phyloP scores from a whole-genome alignment of 2,329 filamentous ascomycete species.

The Teratosphaeriaceae sp. region DNA sequence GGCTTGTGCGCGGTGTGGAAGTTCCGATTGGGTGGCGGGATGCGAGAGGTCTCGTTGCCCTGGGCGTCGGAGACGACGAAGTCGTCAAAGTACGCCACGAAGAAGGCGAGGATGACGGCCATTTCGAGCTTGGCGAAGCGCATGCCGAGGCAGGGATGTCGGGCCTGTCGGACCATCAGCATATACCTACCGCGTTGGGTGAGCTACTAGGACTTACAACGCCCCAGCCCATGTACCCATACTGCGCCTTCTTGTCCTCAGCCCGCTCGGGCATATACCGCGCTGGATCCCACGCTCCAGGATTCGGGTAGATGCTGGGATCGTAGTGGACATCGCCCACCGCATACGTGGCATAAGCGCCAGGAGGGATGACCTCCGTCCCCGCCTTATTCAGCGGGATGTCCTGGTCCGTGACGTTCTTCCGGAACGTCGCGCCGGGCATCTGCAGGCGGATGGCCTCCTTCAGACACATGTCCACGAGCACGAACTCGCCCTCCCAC shows the following conservation, averaged over 20 bases:
- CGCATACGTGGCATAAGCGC: conserved; percentile 42
- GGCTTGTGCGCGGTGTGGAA: conserved; percentile 37
- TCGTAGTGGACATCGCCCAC: conserved; percentile 46
- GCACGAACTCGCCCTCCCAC: conserved; percentile 51
- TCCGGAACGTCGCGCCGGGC: conserved; percentile 45
- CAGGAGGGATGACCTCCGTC: conserved; percentile 43
- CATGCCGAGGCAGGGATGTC: conserved; percentile 39
- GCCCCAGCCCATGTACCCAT: conserved; percentile 33
- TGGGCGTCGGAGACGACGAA: conserved; percentile 37
- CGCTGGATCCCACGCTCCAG: conserved; percentile 44
- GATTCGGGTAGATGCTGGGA: conserved; percentile 43
- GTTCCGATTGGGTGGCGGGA: conserved; percentile 34
- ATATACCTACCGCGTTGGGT: neutral
- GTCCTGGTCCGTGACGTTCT: conserved; percentile 42
- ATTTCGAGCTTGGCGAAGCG: conserved; percentile 50
- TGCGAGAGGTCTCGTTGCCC: conserved; percentile 26
- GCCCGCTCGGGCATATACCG: conserved; percentile 42
- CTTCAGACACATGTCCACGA: conserved; percentile 46
- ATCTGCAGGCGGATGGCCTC: conserved; percentile 49
- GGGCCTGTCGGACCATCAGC: conserved; percentile 1
- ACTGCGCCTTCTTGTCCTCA: conserved; percentile 40
- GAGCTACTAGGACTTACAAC: conserved; percentile 3
- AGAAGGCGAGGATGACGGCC: conserved; percentile 44
- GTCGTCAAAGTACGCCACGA: conserved; percentile 46
- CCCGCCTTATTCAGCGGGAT: conserved; percentile 38